Base-by-base conservation (phyloP, 2,329 filamentous ascomycete genomes). In the Botrytis porri region DNA sequence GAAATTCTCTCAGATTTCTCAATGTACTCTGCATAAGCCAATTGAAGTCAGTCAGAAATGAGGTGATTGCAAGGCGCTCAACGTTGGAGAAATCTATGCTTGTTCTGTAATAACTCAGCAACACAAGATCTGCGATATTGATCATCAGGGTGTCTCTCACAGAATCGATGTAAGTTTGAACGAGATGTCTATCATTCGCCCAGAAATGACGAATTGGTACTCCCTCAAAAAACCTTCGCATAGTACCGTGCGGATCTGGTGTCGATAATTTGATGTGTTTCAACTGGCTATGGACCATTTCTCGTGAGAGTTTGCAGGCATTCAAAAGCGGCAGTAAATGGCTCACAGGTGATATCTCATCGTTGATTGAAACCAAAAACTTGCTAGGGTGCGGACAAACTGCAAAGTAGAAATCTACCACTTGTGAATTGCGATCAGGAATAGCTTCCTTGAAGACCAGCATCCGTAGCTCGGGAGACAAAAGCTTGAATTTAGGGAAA, bases 11-110 rank as follows among this genome's bases (percentile, higher is more conserved):
- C 39, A 9, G 4, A 0, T 41, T 1, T 14, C 0, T 16, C 7
- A 16, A 25, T 29, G 0, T 18, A 57, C 25, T 1, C 6, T 1
- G 3, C 2, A 2, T 2, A 1, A 32, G n/a, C 29, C 22, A 5
- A 14, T 22, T 3, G 3, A 7, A 0, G 1, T 67, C 10, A 14
- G 35, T 41, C 35, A 5, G 5, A 41, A 57, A 57, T 20, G 48
- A 10, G 9, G 65, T 41, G 8, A 67, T n/a, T 22, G n/a, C 35
- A 16, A 67, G 41, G 10, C 37, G 48, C n/a, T 39, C 54, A 20
- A 67, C 14, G 1, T 25, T 43, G 18, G 48, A 32, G 9, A 57
- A 5, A 57, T 57, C 25, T 32, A 67, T 67, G 10, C 65, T 67
- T 29, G 35, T 37, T 25, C 65, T 10, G 18, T 57, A 41, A 14